Percentiles rank a stretch among this genome's conserved stretches.
Evolutionary conservation across 768 basidiomycete genomes (phyloP).

Genomic region (Termitomyces sp.): DNA sequence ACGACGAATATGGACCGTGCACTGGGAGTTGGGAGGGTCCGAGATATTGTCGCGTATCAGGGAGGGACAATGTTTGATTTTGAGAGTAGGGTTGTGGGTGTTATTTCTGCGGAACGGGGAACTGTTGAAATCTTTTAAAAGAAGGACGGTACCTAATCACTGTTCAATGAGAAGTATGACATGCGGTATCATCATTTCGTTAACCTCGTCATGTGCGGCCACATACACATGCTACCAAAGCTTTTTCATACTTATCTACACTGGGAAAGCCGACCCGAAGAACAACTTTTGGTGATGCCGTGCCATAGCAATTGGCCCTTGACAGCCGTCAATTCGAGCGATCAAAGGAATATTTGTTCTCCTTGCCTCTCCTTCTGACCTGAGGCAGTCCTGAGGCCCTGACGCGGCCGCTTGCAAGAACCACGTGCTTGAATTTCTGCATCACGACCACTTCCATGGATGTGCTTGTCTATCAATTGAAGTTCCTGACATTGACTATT

Average conservation of each 20-base stretch:
- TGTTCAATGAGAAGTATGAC: too few species aligned
- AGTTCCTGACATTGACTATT: background rate
- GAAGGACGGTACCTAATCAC: background rate
- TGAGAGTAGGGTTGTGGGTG: constrained; percentile 38
- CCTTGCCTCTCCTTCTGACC: too few species aligned
- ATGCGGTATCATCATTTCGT: too few species aligned
- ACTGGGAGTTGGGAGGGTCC: constrained; percentile 32
- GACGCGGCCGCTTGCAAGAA: background rate
- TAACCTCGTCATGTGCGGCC: too few species aligned
- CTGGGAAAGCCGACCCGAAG: too few species aligned
- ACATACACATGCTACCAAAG: too few species aligned
- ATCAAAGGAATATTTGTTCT: too few species aligned
- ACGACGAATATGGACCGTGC: constrained; percentile 16
- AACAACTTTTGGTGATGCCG: too few species aligned
- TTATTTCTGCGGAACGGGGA: constrained; percentile 27
- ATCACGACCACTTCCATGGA: background rate
- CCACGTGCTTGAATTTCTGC: background rate
- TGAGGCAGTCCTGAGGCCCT: too few species aligned
- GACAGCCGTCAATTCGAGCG: too few species aligned
- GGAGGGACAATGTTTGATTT: constrained; percentile 38
- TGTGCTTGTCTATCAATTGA: background rate
- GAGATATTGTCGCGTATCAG: constrained; percentile 36
- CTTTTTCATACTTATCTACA: too few species aligned
- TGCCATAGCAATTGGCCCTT: too few species aligned
- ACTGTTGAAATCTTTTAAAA: constrained; percentile 10